Percentiles rank a stretch among this genome's conserved stretches.
Evolutionary conservation across 2,329 filamentous ascomycete species (phyloP).

Genomic region (Dothistroma septosporum): DNA sequence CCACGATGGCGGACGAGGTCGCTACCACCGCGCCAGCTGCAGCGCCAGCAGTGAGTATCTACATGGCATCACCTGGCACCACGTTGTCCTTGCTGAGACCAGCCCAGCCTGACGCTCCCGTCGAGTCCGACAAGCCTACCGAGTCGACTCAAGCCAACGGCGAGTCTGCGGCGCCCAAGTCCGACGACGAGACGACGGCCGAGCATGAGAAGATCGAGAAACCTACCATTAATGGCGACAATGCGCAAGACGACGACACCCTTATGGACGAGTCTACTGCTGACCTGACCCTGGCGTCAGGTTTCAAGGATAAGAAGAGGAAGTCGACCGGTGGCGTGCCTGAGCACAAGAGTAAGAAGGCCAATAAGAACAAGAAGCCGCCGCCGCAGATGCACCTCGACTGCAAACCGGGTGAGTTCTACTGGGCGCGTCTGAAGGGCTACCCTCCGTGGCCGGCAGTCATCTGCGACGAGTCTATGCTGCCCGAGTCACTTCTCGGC

Average conservation of each 20-base stretch:
- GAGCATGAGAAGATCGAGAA: constrained; percentile 29
- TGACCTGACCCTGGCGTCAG: constrained; percentile 25
- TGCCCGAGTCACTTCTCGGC: constrained; percentile 71
- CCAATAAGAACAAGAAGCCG: constrained; percentile 77
- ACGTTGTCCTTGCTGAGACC: constrained; percentile 23
- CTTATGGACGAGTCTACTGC: constrained; percentile 19
- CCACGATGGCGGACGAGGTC: constrained; percentile 32
- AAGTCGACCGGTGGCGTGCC: constrained; percentile 63
- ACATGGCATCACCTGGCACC: constrained; percentile 9
- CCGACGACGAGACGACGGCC: constrained; percentile 26
- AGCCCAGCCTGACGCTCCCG: constrained; percentile 20
- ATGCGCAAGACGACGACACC: constrained; percentile 22
- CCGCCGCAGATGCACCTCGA: constrained; percentile 64
- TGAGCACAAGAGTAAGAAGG: constrained; percentile 70
- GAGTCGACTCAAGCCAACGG: constrained; percentile 24
- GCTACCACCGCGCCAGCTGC: constrained; percentile 26
- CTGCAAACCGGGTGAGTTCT: constrained; percentile 86
- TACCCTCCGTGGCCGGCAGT: constrained; percentile 93
- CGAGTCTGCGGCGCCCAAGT: constrained; percentile 22
- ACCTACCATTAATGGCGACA: constrained; percentile 22
- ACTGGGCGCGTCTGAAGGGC: constrained; percentile 88
- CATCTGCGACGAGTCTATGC: constrained; percentile 90
- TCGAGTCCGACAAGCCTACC: constrained; percentile 17
- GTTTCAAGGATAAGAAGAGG: constrained; percentile 35
- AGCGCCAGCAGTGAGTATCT: constrained; percentile 27